Evolutionary conservation across 2,329 filamentous ascomycete species (phyloP), one percentile per base, ranked within the genome.

Genomic region (Exophiala lecanii-corni): DNA sequence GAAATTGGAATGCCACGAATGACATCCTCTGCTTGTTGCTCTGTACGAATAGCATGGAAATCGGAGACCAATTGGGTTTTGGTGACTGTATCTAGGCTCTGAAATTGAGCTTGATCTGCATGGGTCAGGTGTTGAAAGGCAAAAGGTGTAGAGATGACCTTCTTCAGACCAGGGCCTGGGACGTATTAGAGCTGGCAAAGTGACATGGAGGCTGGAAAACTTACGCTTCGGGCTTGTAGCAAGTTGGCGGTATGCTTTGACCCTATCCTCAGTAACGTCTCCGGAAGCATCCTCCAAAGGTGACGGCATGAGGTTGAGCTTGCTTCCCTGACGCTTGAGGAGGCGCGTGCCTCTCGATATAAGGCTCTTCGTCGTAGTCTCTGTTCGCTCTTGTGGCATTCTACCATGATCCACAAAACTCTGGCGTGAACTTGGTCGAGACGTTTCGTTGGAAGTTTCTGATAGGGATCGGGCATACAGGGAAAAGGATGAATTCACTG

Each of bases 81-180:
- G 40, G 71, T 68, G 9, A 72, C 65, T 23, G 68, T 69, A 28
- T 76, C 70, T 15, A 81, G 61, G 3, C 65, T 65, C 21, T 73
- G 68, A 43, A 79, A 70, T 43, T 81, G 73, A 17, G 71, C 61
- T 17, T 73, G 71, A 43, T 72, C 71, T 19, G 77, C 78, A 56
- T 82, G 78, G 25, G 76, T 76, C 39, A 82, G 61, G 55, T 82
- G 79, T 49, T 81, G 76, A 56, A 82, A 82, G 54, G 79, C 75
- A 59, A 79, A 82, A 1, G 79, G 79, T 43, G 72, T 71, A 0
- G 79, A 82, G 39, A 82, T 82, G 44, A 66, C 64, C 31, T 62
- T 63, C 57, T 75, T 76, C 40, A 68, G 43, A 15, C 62, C 60
- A 41, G 64, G 61, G 51, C 64, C 66, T 70, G 49, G 31, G 17